Percentiles rank a stretch among this genome's conserved stretches.
These are phyloP conservation scores for Myxozyma monticola DNA, from an alignment of 805 yeast species.

Conservation along the genomic window DNA sequence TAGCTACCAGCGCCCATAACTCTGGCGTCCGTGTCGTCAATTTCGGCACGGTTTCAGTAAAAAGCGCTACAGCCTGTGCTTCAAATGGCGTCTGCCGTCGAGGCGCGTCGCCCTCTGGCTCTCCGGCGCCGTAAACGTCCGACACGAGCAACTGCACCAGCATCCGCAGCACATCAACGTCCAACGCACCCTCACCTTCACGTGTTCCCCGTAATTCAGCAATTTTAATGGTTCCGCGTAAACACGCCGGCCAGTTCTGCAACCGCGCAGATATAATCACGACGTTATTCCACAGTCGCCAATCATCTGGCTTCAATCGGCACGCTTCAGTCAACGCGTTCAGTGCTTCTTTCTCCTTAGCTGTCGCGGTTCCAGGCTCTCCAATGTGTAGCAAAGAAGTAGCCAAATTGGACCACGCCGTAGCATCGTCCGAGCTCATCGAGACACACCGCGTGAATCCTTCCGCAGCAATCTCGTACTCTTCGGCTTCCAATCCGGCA, in stretches of 20 bases:
- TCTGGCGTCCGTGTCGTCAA: slow-evolving; percentile 66
- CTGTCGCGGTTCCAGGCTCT: slow-evolving; percentile 46
- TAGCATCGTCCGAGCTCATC: slow-evolving; percentile 73
- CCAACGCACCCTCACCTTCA: slow-evolving; percentile 65
- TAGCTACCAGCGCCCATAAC: slow-evolving; percentile 81
- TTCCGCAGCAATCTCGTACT: slow-evolving; percentile 78
- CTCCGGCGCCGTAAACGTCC: slow-evolving; percentile 49
- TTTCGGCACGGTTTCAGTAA: slow-evolving; percentile 66
- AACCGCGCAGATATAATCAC: slow-evolving; percentile 77
- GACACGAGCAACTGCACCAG: slow-evolving; percentile 62
- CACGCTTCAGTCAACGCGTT: slow-evolving; percentile 82
- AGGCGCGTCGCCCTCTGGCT: slow-evolving; percentile 33
- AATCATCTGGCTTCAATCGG: slow-evolving; percentile 59
- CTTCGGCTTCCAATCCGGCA: slow-evolving; percentile 70
- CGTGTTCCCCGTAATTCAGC: slow-evolving; percentile 57
- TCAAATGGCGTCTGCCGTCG: slow-evolving; percentile 57
- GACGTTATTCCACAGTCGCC: slow-evolving; percentile 91
- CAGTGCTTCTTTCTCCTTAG: slow-evolving; percentile 59
- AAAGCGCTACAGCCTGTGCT: slow-evolving; percentile 63
- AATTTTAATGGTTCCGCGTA: slow-evolving; percentile 68
- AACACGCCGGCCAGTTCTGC: slow-evolving; percentile 85
- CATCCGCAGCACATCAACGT: slow-evolving; percentile 71
- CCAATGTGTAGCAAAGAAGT: slow-evolving; percentile 67
- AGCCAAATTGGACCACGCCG: slow-evolving; percentile 90
- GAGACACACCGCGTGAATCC: slow-evolving; percentile 91